These are phyloP conservation scores for Cyclaneusma minus DNA, from an alignment of 2,329 filamentous ascomycete species.

Conservation along the genomic window DNA sequence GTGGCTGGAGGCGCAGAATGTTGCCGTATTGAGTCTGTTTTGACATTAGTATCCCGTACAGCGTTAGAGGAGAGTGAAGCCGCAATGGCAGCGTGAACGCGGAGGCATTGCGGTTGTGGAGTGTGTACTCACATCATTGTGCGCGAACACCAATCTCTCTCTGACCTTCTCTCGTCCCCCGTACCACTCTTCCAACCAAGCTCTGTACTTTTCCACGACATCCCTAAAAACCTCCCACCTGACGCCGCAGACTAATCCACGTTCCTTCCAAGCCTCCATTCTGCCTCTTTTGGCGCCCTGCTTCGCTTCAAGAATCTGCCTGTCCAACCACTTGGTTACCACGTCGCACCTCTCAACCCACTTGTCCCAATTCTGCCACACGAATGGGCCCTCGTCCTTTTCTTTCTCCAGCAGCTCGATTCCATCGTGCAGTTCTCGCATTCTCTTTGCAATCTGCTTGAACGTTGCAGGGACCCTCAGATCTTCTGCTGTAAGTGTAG, in stretches of 20 bases:
- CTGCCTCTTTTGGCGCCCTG: conserved; percentile 12
- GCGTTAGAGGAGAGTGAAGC: conserved; percentile 3
- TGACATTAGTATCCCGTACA: not conserved
- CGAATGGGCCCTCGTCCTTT: conserved; percentile 60
- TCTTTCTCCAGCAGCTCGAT: conserved; percentile 74
- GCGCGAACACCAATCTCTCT: conserved; percentile 76
- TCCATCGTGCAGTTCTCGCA: conserved; percentile 90
- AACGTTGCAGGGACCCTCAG: conserved; percentile 71
- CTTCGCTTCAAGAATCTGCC: conserved; percentile 32
- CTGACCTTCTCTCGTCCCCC: conserved; percentile 51
- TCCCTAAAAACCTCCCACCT: conserved; percentile 67
- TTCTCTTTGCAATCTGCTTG: conserved; percentile 88
- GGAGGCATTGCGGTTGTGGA: conserved; percentile 3
- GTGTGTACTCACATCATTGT: conserved; percentile 65
- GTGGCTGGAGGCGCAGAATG: conserved; percentile 59
- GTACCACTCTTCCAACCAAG: conserved; percentile 57
- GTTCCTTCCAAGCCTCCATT: conserved; percentile 43
- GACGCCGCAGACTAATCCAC: conserved; percentile 68
- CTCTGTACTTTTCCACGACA: conserved; percentile 62
- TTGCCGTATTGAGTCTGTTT: conserved; percentile 91
- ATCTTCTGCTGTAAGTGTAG: conserved; percentile 61
- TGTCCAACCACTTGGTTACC: conserved; percentile 34
- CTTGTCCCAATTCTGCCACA: conserved; percentile 83
- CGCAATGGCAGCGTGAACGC: not conserved
- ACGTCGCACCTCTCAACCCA: conserved; percentile 41